These are phyloP conservation scores for Puccinia horiana DNA, from an alignment of 1,284 basidiomycete genomes.

Conservation along the genomic window DNA sequence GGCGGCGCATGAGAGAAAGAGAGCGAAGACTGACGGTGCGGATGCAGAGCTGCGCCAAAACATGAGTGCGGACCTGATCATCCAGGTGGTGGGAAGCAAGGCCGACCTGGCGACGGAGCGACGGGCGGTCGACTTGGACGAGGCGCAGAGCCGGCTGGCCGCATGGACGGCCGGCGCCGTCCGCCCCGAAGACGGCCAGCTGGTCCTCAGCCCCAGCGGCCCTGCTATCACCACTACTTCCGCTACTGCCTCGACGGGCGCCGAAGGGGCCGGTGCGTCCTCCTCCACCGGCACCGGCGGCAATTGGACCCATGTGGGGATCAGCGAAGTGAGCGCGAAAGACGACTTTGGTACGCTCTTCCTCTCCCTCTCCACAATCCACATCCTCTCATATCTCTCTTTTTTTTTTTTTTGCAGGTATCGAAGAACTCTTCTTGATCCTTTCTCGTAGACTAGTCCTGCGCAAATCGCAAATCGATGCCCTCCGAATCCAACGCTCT, in stretches of 20 bases:
- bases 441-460: conserved; percentile 31
- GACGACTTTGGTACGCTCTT: conserved; percentile 41
- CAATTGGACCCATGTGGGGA: conserved; percentile 15
- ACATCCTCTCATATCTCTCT: not conserved
- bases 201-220: not conserved
- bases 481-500: not conserved
- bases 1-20: not conserved
- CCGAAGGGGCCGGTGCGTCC: not conserved
- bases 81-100: conserved; percentile 89
- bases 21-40: not conserved
- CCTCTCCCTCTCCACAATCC: not conserved
- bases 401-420: conserved; percentile 26
- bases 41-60: conserved; percentile 74
- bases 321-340: conserved; percentile 46
- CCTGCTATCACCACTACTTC: not conserved
- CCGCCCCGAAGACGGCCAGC: not conserved
- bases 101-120: conserved; percentile 70
- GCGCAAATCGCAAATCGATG: conserved; percentile 29
- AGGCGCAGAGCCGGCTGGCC: conserved; percentile 65
- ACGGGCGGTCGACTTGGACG: conserved; percentile 69
- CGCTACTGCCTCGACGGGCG: not conserved
- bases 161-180: conserved; percentile 51
- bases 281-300: not conserved
- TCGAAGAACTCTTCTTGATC: conserved; percentile 45
- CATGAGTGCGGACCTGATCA: conserved; percentile 73